phyloP scores from a whole-genome alignment of 768 basidiomycete species.

The Lyophyllum semitale region DNA sequence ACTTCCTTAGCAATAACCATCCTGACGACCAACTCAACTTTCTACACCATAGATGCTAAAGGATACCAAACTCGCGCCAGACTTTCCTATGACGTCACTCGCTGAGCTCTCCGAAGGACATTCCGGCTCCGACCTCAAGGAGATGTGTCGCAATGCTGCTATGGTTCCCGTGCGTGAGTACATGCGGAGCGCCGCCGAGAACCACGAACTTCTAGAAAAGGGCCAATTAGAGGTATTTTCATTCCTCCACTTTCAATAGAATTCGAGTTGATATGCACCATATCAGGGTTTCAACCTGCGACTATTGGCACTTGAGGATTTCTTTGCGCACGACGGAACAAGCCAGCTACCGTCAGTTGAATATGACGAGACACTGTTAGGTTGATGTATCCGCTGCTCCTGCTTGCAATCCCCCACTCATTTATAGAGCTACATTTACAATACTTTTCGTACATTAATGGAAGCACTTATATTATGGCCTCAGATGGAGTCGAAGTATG shows the following conservation, averaged over 20 bases:
- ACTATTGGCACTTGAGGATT: conserved; percentile 71
- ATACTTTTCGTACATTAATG: conserved; percentile 11
- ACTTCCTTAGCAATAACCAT: too few species aligned
- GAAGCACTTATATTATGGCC: conserved; percentile 12
- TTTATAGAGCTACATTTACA: conserved; percentile 1
- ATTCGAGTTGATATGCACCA: background rate
- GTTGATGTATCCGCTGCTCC: conserved; percentile 16
- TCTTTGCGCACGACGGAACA: conserved; percentile 48
- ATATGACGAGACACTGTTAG: conserved; percentile 16
- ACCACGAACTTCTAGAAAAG: conserved; percentile 45
- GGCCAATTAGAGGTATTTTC: conserved; percentile 47
- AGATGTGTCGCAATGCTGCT: conserved; percentile 90
- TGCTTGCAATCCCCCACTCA: conserved; percentile 9
- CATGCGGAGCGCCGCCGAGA: conserved; percentile 53
- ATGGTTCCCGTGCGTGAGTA: conserved; percentile 91
- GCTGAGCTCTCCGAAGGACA: conserved; percentile 71
- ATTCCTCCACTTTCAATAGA: background rate
- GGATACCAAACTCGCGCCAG: conserved; percentile 65
- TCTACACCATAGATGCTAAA: conserved; percentile 97
- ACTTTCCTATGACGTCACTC: conserved; percentile 62
- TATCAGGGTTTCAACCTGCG: conserved; percentile 78
- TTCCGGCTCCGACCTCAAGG: conserved; percentile 90
- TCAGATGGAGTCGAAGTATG: background rate
- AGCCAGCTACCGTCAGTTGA: conserved; percentile 34
- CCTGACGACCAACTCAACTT: too few species aligned